Conservation (phyloP, 2,329 filamentous ascomycete genomes). For the Ceratocystis alfenasii region DNA sequence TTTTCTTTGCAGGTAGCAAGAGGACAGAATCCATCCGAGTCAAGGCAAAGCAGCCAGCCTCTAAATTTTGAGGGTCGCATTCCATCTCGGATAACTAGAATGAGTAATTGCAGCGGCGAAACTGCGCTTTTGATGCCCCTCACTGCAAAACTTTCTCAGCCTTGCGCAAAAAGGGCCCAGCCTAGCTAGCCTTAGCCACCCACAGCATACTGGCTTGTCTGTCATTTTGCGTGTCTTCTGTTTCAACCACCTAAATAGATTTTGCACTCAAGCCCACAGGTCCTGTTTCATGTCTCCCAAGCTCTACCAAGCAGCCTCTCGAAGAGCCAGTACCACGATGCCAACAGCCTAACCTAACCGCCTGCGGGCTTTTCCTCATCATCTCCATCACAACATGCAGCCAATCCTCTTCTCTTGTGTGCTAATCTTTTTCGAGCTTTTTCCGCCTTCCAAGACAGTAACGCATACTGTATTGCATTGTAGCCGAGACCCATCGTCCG, state of each 20-base stretch:
- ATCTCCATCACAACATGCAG: conserved; percentile 24
- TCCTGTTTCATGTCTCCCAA: not conserved
- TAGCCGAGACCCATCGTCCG: conserved; percentile 26
- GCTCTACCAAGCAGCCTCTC: not conserved
- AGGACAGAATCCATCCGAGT: not conserved
- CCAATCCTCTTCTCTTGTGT: not conserved
- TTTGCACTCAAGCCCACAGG: too few relatives aligned
- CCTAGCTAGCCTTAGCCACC: not conserved
- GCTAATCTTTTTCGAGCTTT: not conserved
- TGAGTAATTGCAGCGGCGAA: not conserved
- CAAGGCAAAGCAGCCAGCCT: not conserved
- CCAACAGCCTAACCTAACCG: not conserved
- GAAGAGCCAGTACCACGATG: not conserved
- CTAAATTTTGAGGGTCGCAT: not conserved
- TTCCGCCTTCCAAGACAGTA: conserved; percentile 20
- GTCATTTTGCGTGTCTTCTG: not conserved
- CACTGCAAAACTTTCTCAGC: not conserved
- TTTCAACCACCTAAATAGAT: too few relatives aligned
- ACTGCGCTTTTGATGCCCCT: too few relatives aligned
- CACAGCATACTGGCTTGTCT: not conserved
- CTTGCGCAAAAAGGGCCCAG: not conserved
- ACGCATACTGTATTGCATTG: conserved; percentile 24
- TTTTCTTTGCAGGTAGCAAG: not conserved
- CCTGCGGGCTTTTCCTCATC: conserved; percentile 28
- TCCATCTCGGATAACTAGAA: not conserved